phyloP scores from a whole-genome alignment of 1,284 basidiomycete genomes.

The Rhodotorula sp. region DNA sequence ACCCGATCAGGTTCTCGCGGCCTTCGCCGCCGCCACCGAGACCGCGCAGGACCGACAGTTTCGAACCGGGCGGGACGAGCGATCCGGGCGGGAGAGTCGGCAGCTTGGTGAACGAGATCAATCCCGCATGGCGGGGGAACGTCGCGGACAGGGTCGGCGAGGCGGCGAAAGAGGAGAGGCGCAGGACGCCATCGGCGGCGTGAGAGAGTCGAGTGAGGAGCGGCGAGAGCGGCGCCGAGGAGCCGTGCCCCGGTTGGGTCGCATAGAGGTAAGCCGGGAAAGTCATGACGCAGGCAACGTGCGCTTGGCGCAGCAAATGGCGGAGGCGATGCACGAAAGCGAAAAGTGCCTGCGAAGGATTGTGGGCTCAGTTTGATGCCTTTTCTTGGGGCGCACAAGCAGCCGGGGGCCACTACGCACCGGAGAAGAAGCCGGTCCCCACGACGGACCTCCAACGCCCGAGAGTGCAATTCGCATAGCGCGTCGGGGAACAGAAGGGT shows the following conservation, averaged over 20 bases:
- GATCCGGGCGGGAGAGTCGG: constrained; percentile 58
- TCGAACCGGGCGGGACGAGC: constrained; percentile 69
- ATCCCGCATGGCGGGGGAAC: constrained; percentile 80
- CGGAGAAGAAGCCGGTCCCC: constrained; percentile 21
- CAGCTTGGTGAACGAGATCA: constrained; percentile 69
- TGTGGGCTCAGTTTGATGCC: neutral
- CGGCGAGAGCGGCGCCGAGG: constrained; percentile 63
- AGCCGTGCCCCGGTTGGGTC: constrained; percentile 59
- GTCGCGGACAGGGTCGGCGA: constrained; percentile 64
- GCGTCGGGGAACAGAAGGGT: constrained; percentile 11
- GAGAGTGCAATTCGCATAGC: constrained; percentile 41
- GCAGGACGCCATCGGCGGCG: constrained; percentile 70
- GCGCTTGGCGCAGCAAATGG: constrained; percentile 54
- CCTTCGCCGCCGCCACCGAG: constrained; percentile 61
- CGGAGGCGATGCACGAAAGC: constrained; percentile 68
- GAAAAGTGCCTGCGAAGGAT: constrained; percentile 52
- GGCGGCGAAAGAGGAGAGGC: constrained; percentile 71
- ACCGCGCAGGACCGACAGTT: constrained; percentile 62
- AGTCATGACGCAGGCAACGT: constrained; percentile 64
- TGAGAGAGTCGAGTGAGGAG: constrained; percentile 77
- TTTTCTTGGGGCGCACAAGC: too few species aligned
- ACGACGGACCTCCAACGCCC: constrained; percentile 35
- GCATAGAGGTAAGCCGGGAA: constrained; percentile 55
- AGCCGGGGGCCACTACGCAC: constrained; percentile 12
- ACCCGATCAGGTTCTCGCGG: constrained; percentile 84